Conservation (phyloP, 345 rosid genomes). For the Populus pruinosa region DNA sequence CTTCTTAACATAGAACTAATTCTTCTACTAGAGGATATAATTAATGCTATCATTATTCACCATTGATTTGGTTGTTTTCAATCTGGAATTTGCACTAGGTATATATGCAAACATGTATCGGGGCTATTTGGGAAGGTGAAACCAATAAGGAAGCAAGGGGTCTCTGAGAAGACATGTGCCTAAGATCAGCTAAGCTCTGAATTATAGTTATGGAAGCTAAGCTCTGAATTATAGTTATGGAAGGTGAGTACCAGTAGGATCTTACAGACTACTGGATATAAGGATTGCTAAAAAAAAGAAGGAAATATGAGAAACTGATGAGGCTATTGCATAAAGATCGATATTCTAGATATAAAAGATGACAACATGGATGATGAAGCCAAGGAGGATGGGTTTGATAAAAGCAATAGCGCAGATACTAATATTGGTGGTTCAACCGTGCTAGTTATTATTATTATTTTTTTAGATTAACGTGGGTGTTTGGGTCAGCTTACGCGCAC, state of each 20-base stretch:
- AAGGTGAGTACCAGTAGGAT: constrained; percentile 55
- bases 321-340: constrained; percentile 62
- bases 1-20: background rate
- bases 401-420: constrained; percentile 76
- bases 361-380: constrained; percentile 55
- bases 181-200: constrained; percentile 63
- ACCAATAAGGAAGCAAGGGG: constrained; percentile 55
- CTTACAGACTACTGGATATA: constrained; percentile 53
- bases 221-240: constrained; percentile 55
- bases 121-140: constrained; percentile 50
- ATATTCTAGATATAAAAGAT: constrained; percentile 62
- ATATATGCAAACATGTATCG: constrained; percentile 60
- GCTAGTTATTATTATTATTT: no score
- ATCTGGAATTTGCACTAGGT: constrained; percentile 31
- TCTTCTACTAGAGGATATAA: background rate
- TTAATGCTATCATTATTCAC: background rate
- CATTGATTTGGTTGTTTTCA: background rate
- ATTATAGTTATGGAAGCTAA: constrained; percentile 53
- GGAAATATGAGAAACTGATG: constrained; percentile 43
- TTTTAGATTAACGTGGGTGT: no score
- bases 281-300: constrained; percentile 48
- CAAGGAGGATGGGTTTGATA: constrained; percentile 49
- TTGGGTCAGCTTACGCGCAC: no score
- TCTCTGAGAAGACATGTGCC: constrained; percentile 67
- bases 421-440: constrained; percentile 74